Evolutionary conservation across 2,329 filamentous ascomycete genomes (phyloP).

Genomic region (Trichoderma gracile): DNA sequence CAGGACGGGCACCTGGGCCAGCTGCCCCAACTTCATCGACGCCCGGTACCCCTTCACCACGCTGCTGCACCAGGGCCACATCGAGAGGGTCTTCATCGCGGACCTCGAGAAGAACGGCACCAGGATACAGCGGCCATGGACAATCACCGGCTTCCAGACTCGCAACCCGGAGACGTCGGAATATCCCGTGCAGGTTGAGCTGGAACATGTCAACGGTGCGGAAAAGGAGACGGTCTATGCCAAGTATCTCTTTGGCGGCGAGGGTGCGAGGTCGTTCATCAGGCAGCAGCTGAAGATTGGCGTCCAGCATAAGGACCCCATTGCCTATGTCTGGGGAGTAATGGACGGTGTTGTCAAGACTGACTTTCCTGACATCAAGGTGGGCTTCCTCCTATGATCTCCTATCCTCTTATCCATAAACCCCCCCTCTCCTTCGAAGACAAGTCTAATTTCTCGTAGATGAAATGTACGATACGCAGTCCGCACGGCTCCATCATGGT

Average conservation of each 20-base stretch:
- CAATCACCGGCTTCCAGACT: constrained; percentile 60
- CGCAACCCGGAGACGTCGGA: constrained; percentile 57
- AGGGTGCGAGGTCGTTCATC: constrained; percentile 68
- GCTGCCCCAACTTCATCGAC: constrained; percentile 81
- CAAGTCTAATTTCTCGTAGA: constrained; percentile 52
- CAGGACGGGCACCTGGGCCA: constrained; percentile 76
- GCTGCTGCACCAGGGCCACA: constrained; percentile 69
- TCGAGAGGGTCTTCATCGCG: constrained; percentile 68
- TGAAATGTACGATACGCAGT: constrained; percentile 77
- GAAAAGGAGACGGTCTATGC: constrained; percentile 65
- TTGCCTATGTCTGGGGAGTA: constrained; percentile 72
- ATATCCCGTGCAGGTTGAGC: constrained; percentile 78
- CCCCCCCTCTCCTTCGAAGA: no score
- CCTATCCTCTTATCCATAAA: no score
- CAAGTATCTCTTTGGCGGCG: constrained; percentile 71
- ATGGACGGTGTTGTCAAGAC: constrained; percentile 73
- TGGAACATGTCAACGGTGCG: constrained; percentile 75
- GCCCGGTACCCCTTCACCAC: constrained; percentile 71
- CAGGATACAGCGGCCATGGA: constrained; percentile 64
- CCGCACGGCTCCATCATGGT: constrained; percentile 75
- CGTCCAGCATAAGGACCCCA: constrained; percentile 70
- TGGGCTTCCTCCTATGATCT: no score
- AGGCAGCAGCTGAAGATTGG: constrained; percentile 67
- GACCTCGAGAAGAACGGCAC: constrained; percentile 65
- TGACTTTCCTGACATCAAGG: constrained; percentile 76